Percentiles rank a stretch among this genome's conserved stretches.
Conservation (phyloP, 257 asterid genomes). For the Gentiana dahurica region DNA sequence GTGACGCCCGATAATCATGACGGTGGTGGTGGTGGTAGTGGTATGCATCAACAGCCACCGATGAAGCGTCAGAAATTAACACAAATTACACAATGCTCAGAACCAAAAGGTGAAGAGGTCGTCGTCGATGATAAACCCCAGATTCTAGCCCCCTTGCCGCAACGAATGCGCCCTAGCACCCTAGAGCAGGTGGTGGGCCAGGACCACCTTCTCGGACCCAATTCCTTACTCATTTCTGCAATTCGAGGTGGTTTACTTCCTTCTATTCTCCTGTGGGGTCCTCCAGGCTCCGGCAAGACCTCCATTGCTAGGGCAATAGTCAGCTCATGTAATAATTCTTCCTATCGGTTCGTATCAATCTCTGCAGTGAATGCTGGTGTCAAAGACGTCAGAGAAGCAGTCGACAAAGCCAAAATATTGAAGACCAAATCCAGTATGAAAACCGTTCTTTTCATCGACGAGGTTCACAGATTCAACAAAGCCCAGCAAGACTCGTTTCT, state of each 20-base stretch:
- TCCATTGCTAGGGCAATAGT: conserved; percentile 74
- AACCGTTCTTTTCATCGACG: conserved; percentile 69
- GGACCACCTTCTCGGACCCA: conserved; percentile 49
- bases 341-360: conserved; percentile 42
- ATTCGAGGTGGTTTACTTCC: conserved; percentile 47
- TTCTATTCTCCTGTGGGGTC: conserved; percentile 76
- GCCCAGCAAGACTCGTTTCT: conserved; percentile 80
- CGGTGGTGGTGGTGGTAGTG: conserved; percentile 1
- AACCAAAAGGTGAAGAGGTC: not conserved
- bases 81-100: not conserved
- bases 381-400: conserved; percentile 69
- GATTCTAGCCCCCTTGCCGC: conserved; percentile 44
- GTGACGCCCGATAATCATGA: conserved; percentile 11
- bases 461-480: conserved; percentile 89
- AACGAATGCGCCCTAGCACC: conserved; percentile 73
- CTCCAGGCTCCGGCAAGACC: conserved; percentile 87
- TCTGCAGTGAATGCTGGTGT: conserved; percentile 86
- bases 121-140: conserved; percentile 11
- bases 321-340: conserved; percentile 13
- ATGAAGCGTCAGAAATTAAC: conserved; percentile 31
- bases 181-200: conserved; percentile 76
- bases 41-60: conserved; percentile 5
- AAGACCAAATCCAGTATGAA: conserved; percentile 20
- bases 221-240: conserved; percentile 51
- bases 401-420: conserved; percentile 50